Evolutionary conservation across 1,284 basidiomycete species (phyloP), one percentile per base, ranked within the genome.

Genomic region (Amylostereum areolatum): DNA sequence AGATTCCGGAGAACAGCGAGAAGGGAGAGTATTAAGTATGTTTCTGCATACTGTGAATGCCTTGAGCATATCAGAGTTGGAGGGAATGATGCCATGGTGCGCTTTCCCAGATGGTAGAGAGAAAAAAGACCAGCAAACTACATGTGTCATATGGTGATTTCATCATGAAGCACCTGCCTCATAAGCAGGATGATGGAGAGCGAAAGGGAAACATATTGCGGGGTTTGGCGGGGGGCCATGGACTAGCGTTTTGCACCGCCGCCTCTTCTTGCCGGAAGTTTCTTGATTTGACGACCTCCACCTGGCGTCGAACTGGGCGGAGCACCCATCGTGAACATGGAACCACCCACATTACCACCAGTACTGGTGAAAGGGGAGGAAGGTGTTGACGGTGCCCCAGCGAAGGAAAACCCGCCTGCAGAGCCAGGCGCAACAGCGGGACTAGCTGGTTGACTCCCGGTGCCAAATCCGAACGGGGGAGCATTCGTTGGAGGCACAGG

Each of bases 311-410:
- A 59, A 4, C 65, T 56, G 10, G 79, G 72, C 9, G 72, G 69
- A 31, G 79, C 65, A 27, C 80, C 80, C 53, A 82, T 81, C 5
- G 78, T 83, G 54, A 83, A 83, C 35, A 82, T 52, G 3, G 72
- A 62, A 18, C 18, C 18, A 32, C 65, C 69, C 25, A 50, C 58
- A 43, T 68, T 62, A 24, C 55, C 59, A 42, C 73, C 67, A 40
- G 76, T 72, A 35, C 73, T 69, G 53, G 70, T 60, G 36, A 60
- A 65, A 10, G 73, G 71, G 9, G 54, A 49, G n/a, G 53, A 52
- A 34, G 48, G 42, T 4, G 47, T 34, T 10, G 35, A 2, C 4
- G 47, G 35, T 31, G 34, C 29, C 25, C 35, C 47, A 66, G 62
- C 55, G 25, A 43, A 11, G 25, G 46, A 50, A 10, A 43, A 7